These are phyloP conservation scores for Cladosporium sp. DNA, from an alignment of 2,329 filamentous ascomycete genomes.

Conservation along the genomic window DNA sequence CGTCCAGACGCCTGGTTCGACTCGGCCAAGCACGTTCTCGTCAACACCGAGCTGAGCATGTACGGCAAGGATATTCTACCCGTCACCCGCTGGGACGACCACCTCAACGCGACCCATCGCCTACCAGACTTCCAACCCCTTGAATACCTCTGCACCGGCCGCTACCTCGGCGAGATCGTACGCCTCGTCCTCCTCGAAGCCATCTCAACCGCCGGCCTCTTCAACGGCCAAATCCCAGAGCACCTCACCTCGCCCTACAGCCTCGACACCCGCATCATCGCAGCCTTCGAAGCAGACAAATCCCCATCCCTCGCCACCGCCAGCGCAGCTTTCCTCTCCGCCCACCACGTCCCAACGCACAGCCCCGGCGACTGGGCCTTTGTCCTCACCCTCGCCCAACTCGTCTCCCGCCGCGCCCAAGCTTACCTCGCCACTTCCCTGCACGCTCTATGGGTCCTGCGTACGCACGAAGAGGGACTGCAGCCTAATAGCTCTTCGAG, in stretches of 20 bases:
- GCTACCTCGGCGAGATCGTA: conserved; percentile 65
- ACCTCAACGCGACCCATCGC: conserved; percentile 57
- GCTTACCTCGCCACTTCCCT: conserved; percentile 64
- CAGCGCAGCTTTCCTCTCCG: conserved; percentile 50
- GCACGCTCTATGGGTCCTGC: conserved; percentile 61
- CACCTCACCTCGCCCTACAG: conserved; percentile 57
- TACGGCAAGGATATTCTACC: conserved; percentile 61
- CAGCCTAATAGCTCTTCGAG: conserved; percentile 32
- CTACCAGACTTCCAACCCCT: conserved; percentile 65
- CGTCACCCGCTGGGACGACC: conserved; percentile 62
- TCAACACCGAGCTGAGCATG: conserved; percentile 68
- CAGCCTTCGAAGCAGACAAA: conserved; percentile 55
- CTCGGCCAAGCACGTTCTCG: conserved; percentile 60
- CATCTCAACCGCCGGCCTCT: conserved; percentile 56
- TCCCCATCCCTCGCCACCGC: conserved; percentile 42
- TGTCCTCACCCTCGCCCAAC: conserved; percentile 52
- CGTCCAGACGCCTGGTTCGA: conserved; percentile 57
- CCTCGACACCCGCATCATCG: conserved; percentile 60
- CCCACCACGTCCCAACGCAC: conserved; percentile 51
- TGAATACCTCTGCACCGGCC: conserved; percentile 64
- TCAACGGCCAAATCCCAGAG: conserved; percentile 58
- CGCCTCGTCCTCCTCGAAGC: conserved; percentile 62
- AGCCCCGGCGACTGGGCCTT: conserved; percentile 55
- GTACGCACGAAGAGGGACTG: conserved; percentile 48
- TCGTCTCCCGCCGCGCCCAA: conserved; percentile 60